Base-by-base conservation (phyloP, 306 rosid genomes). In the Vigna angularis region DNA sequence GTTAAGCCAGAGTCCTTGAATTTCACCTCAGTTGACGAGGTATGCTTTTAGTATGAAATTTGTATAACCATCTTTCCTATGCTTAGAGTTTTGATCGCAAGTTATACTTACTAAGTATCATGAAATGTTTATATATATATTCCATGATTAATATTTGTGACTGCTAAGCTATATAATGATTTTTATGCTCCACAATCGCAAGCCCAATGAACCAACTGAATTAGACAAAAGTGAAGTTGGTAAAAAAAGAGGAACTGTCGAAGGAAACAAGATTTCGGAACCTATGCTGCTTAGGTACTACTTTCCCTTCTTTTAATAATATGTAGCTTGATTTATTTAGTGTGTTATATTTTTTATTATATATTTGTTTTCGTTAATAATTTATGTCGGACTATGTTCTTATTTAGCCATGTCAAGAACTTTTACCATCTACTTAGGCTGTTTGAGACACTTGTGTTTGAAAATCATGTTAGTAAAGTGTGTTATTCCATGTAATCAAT, bases 261-360 rank as follows among this genome's bases (percentile, higher is more conserved):
- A 24, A 16, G 45, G 55, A 28, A 9, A 6, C 1, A 47, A 74
- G 3, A 0, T 1, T 24, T 59, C 38, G 7, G 71, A 55, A 7
- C 82, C 56, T 80, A 1, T 63, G 53, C 6, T 71, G 53, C 57
- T 70, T 17, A 79, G 87, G 84, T 83, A 70, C 38, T 61, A 2
- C 42, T 12, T 13, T 34, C 0, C 42, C 9, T 45, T 34, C 34
- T 30, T 75, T 66, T 74, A n/a, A 26, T 47, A n/a, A 18, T 34
- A 34, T 81, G 32, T 3, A 47, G 32, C 42, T 32, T 57, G 36
- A 45, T 26, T 59, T 69, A 57, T 66, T 11, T 45, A 18, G 42
- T 6, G 18, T 9, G 32, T 58, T 7, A 20, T 17, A 57, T 24
- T 4, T 10, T 22, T 57, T 4, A 9, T 10, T 11, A 1, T 11